Evolutionary conservation across 495 filamentous ascomycete genomes (phyloP).

Genomic region (Xylaria bambusicola): DNA sequence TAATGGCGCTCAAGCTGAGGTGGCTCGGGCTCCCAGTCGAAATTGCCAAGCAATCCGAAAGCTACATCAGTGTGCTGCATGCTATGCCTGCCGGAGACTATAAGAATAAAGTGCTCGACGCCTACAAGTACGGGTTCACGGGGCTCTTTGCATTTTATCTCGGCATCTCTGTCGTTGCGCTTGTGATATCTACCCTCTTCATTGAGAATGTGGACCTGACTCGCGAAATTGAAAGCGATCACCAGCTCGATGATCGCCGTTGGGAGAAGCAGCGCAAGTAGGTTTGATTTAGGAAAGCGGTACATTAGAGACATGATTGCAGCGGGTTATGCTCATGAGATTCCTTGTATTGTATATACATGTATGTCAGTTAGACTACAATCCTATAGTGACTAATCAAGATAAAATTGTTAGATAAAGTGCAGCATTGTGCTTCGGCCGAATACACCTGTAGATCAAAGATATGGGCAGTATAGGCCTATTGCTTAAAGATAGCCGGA

Average conservation of each 20-base stretch:
- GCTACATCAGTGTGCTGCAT: conserved; percentile 47
- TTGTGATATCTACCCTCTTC: conserved; percentile 21
- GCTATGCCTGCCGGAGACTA: conserved; percentile 28
- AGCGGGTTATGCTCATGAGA: no score
- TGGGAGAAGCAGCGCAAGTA: conserved; percentile 7
- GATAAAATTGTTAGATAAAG: no score
- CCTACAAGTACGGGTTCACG: conserved; percentile 38
- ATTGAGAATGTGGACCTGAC: conserved; percentile 24
- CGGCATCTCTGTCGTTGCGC: conserved; percentile 18
- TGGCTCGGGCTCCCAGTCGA: conserved; percentile 37
- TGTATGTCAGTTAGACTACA: no score
- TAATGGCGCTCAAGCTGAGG: conserved; percentile 49
- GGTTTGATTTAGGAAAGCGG: not conserved
- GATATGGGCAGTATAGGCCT: no score
- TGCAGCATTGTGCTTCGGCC: no score
- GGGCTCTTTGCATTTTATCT: conserved; percentile 23
- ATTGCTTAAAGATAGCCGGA: no score
- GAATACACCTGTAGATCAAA: no score
- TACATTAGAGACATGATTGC: no score
- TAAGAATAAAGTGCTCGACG: conserved; percentile 34
- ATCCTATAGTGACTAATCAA: no score
- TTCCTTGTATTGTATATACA: no score
- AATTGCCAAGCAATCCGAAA: conserved; percentile 49
- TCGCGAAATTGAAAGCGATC: conserved; percentile 20
- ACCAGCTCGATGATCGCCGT: conserved; percentile 21